Conservation (phyloP, 306 rosid species). For the Lagenaria siceraria region DNA sequence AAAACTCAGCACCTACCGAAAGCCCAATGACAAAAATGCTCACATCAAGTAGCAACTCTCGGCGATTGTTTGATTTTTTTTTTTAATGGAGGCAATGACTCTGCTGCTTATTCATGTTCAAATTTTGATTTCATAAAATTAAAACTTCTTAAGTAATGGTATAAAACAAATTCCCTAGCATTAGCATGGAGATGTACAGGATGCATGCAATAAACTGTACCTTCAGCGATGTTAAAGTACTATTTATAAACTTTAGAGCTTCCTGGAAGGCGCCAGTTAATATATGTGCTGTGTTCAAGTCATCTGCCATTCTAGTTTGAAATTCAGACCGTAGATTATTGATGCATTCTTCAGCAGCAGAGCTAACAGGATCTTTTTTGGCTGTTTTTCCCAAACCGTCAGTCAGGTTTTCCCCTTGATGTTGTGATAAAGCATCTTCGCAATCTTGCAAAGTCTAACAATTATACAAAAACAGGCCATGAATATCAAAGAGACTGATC, state of each 20-base stretch:
- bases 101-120: not conserved
- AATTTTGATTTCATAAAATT: not conserved
- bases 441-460: slow-evolving; percentile 80
- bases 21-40: too few species aligned
- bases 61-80: not conserved
- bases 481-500: not conserved
- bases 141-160: not conserved
- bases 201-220: slow-evolving; percentile 15
- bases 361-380: slow-evolving; percentile 27
- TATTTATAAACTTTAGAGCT: slow-evolving; percentile 60
- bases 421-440: slow-evolving; percentile 47
- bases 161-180: not conserved
- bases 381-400: slow-evolving; percentile 28
- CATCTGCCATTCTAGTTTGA: slow-evolving; percentile 77
- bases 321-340: slow-evolving; percentile 49
- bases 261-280: slow-evolving; percentile 81
- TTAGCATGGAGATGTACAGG: not conserved
- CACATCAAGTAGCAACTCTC: not conserved
- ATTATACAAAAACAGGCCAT: slow-evolving; percentile 13
- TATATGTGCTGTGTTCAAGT: slow-evolving; percentile 78
- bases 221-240: slow-evolving; percentile 58
- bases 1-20: too few species aligned
- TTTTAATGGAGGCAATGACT: not conserved
- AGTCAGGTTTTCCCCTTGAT: slow-evolving; percentile 31
- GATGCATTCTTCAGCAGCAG: slow-evolving; percentile 57